Conservation (phyloP, 2,329 filamentous ascomycete genomes). For the Xylariales sp. region DNA sequence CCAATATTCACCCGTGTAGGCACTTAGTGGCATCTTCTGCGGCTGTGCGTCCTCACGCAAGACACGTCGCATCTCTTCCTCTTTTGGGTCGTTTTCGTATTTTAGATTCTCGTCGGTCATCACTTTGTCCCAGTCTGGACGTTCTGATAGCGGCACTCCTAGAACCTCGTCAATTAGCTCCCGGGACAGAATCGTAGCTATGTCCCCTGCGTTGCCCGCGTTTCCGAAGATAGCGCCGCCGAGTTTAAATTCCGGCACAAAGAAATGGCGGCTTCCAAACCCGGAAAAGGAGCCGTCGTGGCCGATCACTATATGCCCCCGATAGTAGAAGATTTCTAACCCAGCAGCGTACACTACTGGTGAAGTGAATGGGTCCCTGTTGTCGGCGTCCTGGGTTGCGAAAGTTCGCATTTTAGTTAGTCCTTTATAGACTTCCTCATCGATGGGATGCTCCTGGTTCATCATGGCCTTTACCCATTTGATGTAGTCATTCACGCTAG, state of each 20-base stretch:
- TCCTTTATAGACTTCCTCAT: constrained; percentile 41
- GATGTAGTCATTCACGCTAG: constrained; percentile 44
- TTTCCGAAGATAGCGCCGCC: constrained; percentile 41
- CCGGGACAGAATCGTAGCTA: constrained; percentile 15
- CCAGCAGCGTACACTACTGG: constrained; percentile 39
- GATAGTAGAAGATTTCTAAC: constrained; percentile 41
- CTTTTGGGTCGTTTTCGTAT: constrained; percentile 4
- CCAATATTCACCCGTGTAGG: constrained; percentile 42
- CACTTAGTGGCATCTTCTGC: constrained; percentile 39
- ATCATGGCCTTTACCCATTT: constrained; percentile 43
- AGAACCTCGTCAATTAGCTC: constrained; percentile 40
- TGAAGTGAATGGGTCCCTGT: constrained; percentile 31
- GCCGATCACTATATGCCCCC: constrained; percentile 39
- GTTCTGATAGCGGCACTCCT: constrained; percentile 31
- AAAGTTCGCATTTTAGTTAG: constrained; percentile 39
- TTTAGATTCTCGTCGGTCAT: not conserved
- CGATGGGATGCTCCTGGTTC: constrained; percentile 40
- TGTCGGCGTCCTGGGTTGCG: constrained; percentile 9
- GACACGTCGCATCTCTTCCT: constrained; percentile 15
- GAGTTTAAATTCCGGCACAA: constrained; percentile 38
- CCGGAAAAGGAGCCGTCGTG: constrained; percentile 42
- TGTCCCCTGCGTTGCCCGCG: not conserved
- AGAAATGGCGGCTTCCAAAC: constrained; percentile 42
- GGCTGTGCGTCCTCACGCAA: constrained; percentile 25
- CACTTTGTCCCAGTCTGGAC: constrained; percentile 24